phyloP scores from a whole-genome alignment of 2,329 filamentous ascomycete genomes.

The Phoma herbarum region DNA sequence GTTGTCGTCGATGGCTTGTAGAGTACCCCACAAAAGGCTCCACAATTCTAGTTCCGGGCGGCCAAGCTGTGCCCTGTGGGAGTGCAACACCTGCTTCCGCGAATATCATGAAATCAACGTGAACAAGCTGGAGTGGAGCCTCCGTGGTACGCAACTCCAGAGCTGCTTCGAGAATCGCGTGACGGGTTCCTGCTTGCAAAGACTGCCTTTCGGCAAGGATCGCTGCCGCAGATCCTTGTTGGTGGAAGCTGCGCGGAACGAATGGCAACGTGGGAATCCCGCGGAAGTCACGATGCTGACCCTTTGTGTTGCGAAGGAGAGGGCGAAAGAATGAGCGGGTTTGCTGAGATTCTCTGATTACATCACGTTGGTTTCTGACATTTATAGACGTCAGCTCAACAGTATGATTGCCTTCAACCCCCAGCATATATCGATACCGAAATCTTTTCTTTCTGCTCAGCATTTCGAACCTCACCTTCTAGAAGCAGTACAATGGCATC shows the following conservation, averaged over 20 bases:
- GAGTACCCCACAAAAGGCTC: constrained; percentile 4
- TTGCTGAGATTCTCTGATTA: constrained; percentile 2
- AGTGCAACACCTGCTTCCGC: constrained; percentile 9
- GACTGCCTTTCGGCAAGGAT: neutral
- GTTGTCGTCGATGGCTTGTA: constrained; percentile 14
- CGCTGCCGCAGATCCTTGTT: neutral
- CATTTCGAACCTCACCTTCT: neutral
- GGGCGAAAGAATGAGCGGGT: neutral
- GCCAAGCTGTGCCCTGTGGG: neutral
- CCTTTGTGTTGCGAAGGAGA: constrained; percentile 4
- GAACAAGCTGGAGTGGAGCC: neutral
- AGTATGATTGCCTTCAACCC: neutral
- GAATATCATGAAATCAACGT: neutral
- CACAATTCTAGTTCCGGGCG: neutral
- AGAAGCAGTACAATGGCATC: neutral
- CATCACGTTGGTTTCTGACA: constrained; percentile 1
- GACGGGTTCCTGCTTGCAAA: constrained; percentile 4
- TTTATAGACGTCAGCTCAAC: neutral
- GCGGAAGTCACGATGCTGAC: constrained; percentile 12
- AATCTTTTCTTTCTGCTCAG: neutral
- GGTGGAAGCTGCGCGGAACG: neutral
- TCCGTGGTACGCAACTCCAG: neutral
- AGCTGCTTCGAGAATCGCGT: neutral
- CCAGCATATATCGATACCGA: neutral
- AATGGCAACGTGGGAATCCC: neutral